Percentiles rank a stretch among this genome's conserved stretches.
These are phyloP conservation scores for Lodderomyces elongisporus DNA, from an alignment of 1,139 yeast genomes.

Conservation along the genomic window DNA sequence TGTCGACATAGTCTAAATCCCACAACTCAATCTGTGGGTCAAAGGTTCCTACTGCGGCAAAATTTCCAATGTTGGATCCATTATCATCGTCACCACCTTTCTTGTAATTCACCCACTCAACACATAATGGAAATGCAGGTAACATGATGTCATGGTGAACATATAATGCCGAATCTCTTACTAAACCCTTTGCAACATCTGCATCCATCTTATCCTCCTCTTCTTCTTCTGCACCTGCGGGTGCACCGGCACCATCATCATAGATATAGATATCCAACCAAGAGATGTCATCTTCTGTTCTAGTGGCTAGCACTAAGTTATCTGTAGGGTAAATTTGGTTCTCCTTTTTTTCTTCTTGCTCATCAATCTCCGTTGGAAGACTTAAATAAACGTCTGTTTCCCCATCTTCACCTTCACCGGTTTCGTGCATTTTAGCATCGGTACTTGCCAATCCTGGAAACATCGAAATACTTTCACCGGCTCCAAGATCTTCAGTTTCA, in stretches of 20 bases:
- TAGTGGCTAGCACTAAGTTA: conserved; percentile 81
- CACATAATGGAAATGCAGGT: conserved; percentile 94
- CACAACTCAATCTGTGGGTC: conserved; percentile 97
- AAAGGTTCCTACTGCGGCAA: conserved; percentile 94
- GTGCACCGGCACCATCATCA: conserved; percentile 90
- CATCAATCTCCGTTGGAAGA: conserved; percentile 63
- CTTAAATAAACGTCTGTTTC: conserved; percentile 67
- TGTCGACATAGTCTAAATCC: conserved; percentile 90
- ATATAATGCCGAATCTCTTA: conserved; percentile 70
- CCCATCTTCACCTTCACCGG: conserved; percentile 38
- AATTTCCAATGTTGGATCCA: conserved; percentile 61
- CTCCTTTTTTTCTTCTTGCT: conserved; percentile 71
- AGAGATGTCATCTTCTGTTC: conserved; percentile 95
- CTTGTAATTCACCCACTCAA: conserved; percentile 85
- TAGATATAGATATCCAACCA: conserved; percentile 89
- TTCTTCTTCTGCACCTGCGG: conserved; percentile 57
- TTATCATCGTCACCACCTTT: conserved; percentile 26
- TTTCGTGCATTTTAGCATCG: conserved; percentile 47
- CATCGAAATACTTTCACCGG: conserved; percentile 52
- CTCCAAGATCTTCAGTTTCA: conserved; percentile 36
- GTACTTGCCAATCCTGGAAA: conserved; percentile 64
- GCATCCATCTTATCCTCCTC: conserved; percentile 58
- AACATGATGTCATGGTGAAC: conserved; percentile 97
- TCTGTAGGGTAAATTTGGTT: conserved; percentile 86
- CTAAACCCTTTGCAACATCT: conserved; percentile 64